A percentile compares a stretch with the other conserved stretches of the same genome.
These are phyloP conservation scores for Solanum tarapatanum DNA, from an alignment of 257 asterid species.

Conservation along the genomic window DNA sequence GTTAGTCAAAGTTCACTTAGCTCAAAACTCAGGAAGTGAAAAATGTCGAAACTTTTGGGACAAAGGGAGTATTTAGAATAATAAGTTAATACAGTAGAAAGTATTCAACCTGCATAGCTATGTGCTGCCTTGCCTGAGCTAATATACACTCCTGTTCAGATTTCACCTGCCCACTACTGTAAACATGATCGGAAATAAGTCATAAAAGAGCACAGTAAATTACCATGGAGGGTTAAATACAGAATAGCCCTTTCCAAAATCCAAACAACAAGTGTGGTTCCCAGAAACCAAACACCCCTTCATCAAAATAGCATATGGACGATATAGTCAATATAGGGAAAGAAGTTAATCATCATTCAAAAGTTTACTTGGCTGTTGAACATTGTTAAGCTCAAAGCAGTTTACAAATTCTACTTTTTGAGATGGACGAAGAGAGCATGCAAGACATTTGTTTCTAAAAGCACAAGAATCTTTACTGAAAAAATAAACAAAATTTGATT, in stretches of 20 bases:
- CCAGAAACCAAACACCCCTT: not conserved
- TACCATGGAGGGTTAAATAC: not conserved
- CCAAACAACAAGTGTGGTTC: not conserved
- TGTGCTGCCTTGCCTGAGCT: constrained; percentile 87
- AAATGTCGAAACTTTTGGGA: not conserved
- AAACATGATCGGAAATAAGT: not conserved
- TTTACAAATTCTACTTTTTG: not conserved
- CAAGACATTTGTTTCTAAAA: not conserved
- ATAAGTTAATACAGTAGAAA: not conserved
- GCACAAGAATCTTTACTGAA: not conserved
- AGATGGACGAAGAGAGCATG: not conserved
- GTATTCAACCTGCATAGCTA: constrained; percentile 65
- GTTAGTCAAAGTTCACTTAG: not conserved
- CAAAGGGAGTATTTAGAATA: not conserved
- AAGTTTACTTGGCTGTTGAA: not conserved
- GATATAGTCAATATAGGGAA: not conserved
- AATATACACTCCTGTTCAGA: constrained; percentile 92
- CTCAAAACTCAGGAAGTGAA: not conserved
- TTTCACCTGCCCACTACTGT: constrained; percentile 38
- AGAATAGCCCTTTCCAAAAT: not conserved
- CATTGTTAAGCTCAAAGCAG: not conserved
- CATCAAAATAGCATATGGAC: not conserved
- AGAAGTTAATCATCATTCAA: not conserved
- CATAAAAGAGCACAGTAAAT: not conserved
- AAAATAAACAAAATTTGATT: not conserved